Conservation (phyloP, 2,329 filamentous ascomycete species). For the Balansia obtecta region DNA sequence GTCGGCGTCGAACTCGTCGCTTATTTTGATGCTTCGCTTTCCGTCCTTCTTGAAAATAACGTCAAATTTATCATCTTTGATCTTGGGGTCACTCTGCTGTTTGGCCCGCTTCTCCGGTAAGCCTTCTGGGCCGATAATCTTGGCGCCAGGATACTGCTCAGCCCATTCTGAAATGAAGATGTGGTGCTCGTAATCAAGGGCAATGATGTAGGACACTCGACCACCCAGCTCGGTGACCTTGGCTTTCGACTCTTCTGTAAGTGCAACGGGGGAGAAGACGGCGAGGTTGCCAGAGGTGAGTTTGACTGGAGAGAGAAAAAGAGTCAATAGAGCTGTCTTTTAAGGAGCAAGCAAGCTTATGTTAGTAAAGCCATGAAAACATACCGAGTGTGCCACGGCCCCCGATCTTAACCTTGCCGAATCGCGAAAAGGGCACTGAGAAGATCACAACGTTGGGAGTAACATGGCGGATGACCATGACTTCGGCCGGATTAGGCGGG, state of each 20-base stretch:
- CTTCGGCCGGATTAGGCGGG: constrained; percentile 58
- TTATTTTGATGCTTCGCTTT: constrained; percentile 41
- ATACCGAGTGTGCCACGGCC: constrained; percentile 76
- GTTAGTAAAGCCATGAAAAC: constrained; percentile 10
- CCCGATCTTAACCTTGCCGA: constrained; percentile 69
- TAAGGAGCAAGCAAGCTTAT: not conserved
- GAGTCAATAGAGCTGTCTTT: not conserved
- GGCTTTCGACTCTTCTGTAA: constrained; percentile 60
- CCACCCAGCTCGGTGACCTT: constrained; percentile 54
- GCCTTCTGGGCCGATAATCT: constrained; percentile 71
- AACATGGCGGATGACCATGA: constrained; percentile 84
- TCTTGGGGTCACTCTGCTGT: constrained; percentile 31
- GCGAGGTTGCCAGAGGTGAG: constrained; percentile 67
- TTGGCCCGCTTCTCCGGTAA: constrained; percentile 69
- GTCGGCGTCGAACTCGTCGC: constrained; percentile 70
- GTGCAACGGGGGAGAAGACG: constrained; percentile 81
- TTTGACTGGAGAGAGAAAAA: constrained; percentile 41
- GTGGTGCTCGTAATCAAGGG: constrained; percentile 87
- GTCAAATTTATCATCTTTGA: constrained; percentile 45
- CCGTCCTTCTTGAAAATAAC: constrained; percentile 53
- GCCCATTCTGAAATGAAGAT: constrained; percentile 85
- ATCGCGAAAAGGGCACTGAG: constrained; percentile 74
- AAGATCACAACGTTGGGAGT: constrained; percentile 68
- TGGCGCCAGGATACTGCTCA: constrained; percentile 62
- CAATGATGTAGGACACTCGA: constrained; percentile 71